Conservation (phyloP, 2,329 filamentous ascomycete species). For the Venturia asperata region DNA sequence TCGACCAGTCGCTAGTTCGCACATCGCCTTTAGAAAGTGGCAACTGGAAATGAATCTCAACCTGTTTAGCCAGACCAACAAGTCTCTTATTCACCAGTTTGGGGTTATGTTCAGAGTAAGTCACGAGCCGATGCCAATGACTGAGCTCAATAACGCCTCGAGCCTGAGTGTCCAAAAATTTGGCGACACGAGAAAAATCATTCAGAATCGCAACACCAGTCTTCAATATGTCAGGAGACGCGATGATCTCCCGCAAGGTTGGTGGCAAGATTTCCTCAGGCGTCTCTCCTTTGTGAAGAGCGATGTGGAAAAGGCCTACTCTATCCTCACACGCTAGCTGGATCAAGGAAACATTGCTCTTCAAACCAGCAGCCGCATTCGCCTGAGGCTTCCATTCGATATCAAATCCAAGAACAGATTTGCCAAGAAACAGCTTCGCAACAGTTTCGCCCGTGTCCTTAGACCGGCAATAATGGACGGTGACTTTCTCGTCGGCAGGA, state of each 20-base stretch:
- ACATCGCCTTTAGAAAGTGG: conserved; percentile 72
- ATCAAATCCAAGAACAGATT: conserved; percentile 77
- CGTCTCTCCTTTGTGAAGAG: conserved; percentile 43
- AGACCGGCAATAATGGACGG: conserved; percentile 70
- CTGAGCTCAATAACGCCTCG: conserved; percentile 72
- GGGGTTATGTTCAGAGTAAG: conserved; percentile 50
- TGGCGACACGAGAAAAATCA: conserved; percentile 57
- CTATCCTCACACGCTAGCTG: conserved; percentile 72
- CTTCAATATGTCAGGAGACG: conserved; percentile 63
- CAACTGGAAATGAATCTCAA: conserved; percentile 62
- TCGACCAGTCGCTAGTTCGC: conserved; percentile 68
- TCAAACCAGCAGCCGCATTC: conserved; percentile 42
- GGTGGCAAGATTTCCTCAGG: conserved; percentile 58
- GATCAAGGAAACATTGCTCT: conserved; percentile 70
- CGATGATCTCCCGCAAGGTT: conserved; percentile 63
- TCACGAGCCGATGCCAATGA: conserved; percentile 72
- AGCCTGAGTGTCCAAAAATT: conserved; percentile 57
- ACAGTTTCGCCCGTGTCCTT: conserved; percentile 60
- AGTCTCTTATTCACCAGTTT: conserved; percentile 57
- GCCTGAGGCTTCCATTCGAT: conserved; percentile 68
- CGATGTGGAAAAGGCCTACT: conserved; percentile 76
- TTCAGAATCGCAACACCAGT: conserved; percentile 68
- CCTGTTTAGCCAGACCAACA: conserved; percentile 62
- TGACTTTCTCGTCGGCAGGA: conserved; percentile 47
- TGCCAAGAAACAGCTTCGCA: conserved; percentile 56